A percentile compares a stretch with the other conserved stretches of the same genome.
phyloP scores from a whole-genome alignment of 371 early-diverging fungal genomes.

The Syncephalastrum racemosum region DNA sequence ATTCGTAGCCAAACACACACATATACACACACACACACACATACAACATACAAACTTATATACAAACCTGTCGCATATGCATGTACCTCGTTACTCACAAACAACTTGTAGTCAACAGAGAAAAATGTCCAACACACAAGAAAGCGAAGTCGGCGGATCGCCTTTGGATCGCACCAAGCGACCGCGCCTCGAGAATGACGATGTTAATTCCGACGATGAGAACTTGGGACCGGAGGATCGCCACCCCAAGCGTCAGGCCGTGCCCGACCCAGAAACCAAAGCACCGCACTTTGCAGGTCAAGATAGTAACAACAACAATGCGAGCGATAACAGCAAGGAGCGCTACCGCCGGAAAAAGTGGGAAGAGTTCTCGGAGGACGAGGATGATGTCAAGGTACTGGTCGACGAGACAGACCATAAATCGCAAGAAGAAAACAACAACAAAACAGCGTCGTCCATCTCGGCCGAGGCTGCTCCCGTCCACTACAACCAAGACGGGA shows the following conservation, averaged over 20 bases:
- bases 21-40: too few relatives aligned
- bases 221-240: conserved; percentile 38
- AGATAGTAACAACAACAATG: conserved; percentile 14
- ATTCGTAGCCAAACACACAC: too few relatives aligned
- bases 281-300: conserved; percentile 47
- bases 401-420: conserved; percentile 15
- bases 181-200: conserved; percentile 45
- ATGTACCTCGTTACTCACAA: too few relatives aligned
- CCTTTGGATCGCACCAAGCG: conserved; percentile 49
- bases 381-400: neutral
- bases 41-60: too few relatives aligned
- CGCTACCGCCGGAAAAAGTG: conserved; percentile 18
- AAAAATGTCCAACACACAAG: neutral
- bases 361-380: conserved; percentile 22
- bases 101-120: too few relatives aligned
- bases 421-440: conserved; percentile 10
- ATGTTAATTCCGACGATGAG: conserved; percentile 40
- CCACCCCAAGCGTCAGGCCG: conserved; percentile 47
- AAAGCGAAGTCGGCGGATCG: conserved; percentile 22
- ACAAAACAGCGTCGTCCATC: conserved; percentile 4
- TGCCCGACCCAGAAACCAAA: conserved; percentile 50
- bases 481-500: neutral
- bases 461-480: conserved; percentile 7
- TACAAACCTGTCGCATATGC: too few relatives aligned
- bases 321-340: conserved; percentile 5